Percentiles rank a stretch among this genome's conserved stretches.
Conservation (phyloP, 306 rosid species). For the Hylodesmum podocarpum region DNA sequence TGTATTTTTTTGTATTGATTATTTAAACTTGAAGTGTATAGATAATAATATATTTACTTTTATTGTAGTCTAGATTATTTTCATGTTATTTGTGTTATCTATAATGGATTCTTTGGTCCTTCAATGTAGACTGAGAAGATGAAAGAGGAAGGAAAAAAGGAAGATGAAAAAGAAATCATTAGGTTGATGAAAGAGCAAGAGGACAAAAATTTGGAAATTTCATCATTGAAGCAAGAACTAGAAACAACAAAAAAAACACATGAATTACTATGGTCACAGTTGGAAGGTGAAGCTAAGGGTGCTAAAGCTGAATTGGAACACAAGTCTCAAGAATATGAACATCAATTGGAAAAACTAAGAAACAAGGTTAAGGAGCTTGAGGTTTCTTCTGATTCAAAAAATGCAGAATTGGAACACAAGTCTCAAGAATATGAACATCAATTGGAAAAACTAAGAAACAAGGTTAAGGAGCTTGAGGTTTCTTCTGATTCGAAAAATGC, state of each 20-base stretch:
- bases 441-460: too few species aligned
- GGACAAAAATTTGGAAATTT: slow-evolving; percentile 40
- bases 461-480: too few species aligned
- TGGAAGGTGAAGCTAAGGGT: slow-evolving; percentile 22
- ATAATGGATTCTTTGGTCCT: too few species aligned
- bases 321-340: slow-evolving; percentile 51
- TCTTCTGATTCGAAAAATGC: too few species aligned
- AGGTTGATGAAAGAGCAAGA: slow-evolving; percentile 55
- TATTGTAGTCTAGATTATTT: too few species aligned
- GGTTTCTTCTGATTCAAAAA: too few species aligned
- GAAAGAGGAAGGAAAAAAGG: slow-evolving; percentile 37
- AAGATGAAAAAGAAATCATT: slow-evolving; percentile 20
- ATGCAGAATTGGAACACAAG: slow-evolving; percentile 42
- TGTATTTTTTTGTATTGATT: not conserved
- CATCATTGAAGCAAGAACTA: slow-evolving; percentile 48
- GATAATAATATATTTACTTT: too few species aligned
- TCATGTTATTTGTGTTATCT: too few species aligned
- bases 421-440: too few species aligned
- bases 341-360: slow-evolving; percentile 39
- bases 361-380: slow-evolving; percentile 20
- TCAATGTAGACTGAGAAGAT: slow-evolving; percentile 50
- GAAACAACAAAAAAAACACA: slow-evolving; percentile 45
- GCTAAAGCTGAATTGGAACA: not conserved
- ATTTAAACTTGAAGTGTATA: too few species aligned
- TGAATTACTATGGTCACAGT: slow-evolving; percentile 42